Base-by-base conservation (phyloP, 1,284 basidiomycete genomes). In the Rugosomyces carneus region DNA sequence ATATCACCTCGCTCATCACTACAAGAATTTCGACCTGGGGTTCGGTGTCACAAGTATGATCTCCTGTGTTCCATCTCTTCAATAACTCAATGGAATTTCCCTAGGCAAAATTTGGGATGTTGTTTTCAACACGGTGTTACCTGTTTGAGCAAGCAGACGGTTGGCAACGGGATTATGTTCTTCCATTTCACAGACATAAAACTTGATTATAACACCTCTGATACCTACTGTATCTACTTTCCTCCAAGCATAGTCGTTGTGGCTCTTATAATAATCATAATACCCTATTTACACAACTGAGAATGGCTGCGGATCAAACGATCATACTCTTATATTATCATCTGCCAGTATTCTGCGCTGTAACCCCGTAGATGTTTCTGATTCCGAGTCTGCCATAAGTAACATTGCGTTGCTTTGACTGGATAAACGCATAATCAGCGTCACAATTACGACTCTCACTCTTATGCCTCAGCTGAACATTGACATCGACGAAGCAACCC, bases 1-100 rank as follows among this genome's bases (percentile, higher is more conserved):
- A 63, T 98, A 98, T 61, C 95, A 99, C 61, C 80, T 99, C 53
- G 93, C 93, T n/a, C 94, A 98, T 62, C 95, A 98, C 67, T 97
- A 94, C 75, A 94, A 95, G 70, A 93, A 97, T 75, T 96, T 92
- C 62, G 93, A 98, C 63, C 84, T 97, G 40, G 95, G 93, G n/a
- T 99, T 95, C 60, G 95, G 95, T 40, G 95, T 99, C 16, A 98
- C 88, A 4, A 90, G 87, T 86, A 54, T 45, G 78, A 67, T 16
- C 48, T 44, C 37, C 42, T 15, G 18, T 29, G 27, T 19, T 32
- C 41, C 7, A 39, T 20, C 13, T 18, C 5, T 36, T 35, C 19
- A 43, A 18, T 41, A 48, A 41, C 45, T 61, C 27, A 55, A 38
- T 19, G 38, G 10, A 29, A 8, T 6, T 38, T 41, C 40, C 44